These are phyloP conservation scores for Ophiorrhiza pumila DNA, from an alignment of 257 asterid species.

Conservation along the genomic window DNA sequence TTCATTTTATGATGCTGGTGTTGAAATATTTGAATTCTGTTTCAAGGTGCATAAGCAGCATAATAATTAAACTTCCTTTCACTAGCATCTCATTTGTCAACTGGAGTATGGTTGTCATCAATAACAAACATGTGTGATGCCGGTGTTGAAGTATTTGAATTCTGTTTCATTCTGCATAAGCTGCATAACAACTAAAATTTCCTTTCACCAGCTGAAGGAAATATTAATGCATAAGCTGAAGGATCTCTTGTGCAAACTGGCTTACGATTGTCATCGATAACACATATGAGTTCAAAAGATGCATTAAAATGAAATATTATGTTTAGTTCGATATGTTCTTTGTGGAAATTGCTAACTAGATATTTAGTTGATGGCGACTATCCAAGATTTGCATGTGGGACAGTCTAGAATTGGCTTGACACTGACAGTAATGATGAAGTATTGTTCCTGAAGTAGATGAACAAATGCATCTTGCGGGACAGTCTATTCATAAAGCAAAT, in stretches of 20 bases:
- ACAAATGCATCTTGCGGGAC: not conserved
- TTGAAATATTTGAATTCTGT: not conserved
- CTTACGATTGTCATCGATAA: not conserved
- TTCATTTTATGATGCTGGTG: not conserved
- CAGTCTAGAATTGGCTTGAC: not conserved
- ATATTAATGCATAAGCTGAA: no score
- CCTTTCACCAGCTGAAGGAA: not conserved
- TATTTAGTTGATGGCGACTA: not conserved
- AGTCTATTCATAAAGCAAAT: not conserved
- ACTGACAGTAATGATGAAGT: not conserved
- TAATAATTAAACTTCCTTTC: not conserved
- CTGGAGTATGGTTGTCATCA: not conserved
- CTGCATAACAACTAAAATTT: not conserved
- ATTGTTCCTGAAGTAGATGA: not conserved
- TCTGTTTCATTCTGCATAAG: not conserved
- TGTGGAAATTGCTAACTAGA: not conserved
- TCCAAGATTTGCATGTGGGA: not conserved
- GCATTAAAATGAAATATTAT: not conserved
- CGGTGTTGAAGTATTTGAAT: not conserved
- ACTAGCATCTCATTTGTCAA: not conserved
- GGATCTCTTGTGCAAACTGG: not conserved
- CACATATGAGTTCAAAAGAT: not conserved
- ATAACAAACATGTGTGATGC: no score
- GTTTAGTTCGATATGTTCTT: not conserved
- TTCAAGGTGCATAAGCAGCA: not conserved